Percentiles rank a stretch among this genome's conserved stretches.
phyloP scores from a whole-genome alignment of 805 yeast genomes.

The Yarrowia porcina region DNA sequence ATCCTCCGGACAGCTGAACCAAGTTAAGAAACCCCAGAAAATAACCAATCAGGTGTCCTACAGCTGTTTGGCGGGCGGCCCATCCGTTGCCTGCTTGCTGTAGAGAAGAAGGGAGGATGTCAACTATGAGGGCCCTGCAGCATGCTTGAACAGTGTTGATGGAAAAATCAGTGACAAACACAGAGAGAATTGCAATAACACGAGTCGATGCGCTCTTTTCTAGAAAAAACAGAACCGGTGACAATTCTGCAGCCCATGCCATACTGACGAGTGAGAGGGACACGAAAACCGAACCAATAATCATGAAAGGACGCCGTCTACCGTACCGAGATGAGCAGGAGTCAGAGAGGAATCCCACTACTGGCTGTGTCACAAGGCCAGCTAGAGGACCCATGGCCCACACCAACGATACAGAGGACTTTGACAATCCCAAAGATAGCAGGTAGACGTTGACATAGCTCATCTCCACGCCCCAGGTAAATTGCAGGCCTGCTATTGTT shows the following conservation, averaged over 20 bases:
- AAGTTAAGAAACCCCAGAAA: slow-evolving; percentile 52
- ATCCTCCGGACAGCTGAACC: slow-evolving; percentile 39
- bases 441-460: slow-evolving; percentile 61
- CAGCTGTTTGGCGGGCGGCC: slow-evolving; percentile 65
- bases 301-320: slow-evolving; percentile 55
- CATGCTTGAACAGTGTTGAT: slow-evolving; percentile 62
- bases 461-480: slow-evolving; percentile 68
- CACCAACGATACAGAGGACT: slow-evolving; percentile 52
- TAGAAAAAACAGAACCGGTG: slow-evolving; percentile 34
- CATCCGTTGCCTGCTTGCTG: slow-evolving; percentile 63
- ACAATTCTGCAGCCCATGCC: slow-evolving; percentile 46
- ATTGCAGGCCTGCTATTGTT: slow-evolving; percentile 56
- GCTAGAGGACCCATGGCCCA: slow-evolving; percentile 72
- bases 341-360: slow-evolving; percentile 59
- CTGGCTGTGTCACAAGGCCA: slow-evolving; percentile 62
- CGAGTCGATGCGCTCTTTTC: slow-evolving; percentile 29
- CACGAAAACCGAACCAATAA: slow-evolving; percentile 52
- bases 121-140: slow-evolving; percentile 62
- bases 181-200: slow-evolving; percentile 48
- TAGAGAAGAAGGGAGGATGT: slow-evolving; percentile 53
- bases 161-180: slow-evolving; percentile 55
- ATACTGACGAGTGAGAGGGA: slow-evolving; percentile 46
- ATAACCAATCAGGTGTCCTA: slow-evolving; percentile 57
- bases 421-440: slow-evolving; percentile 56
- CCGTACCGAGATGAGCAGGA: slow-evolving; percentile 42